Evolutionary conservation across 1,284 basidiomycete genomes (phyloP).

Genomic region (Anthracocystis setariae): DNA sequence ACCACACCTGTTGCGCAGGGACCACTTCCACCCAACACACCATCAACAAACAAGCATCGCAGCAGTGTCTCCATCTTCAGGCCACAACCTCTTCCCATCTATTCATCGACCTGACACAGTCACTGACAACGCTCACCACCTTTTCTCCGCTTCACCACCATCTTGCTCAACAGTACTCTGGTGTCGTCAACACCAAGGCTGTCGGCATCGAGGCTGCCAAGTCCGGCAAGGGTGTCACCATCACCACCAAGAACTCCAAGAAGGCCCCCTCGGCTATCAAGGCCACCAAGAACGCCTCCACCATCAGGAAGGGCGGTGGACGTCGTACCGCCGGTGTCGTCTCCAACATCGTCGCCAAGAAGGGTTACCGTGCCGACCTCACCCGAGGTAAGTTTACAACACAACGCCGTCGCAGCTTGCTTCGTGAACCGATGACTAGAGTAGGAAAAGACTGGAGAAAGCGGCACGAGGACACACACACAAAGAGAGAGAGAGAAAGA

Average conservation of each 20-base stretch:
- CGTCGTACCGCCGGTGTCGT: conserved; percentile 62
- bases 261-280: conserved; percentile 46
- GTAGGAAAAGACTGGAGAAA: no score
- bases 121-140: conserved; percentile 17
- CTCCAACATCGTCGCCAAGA: conserved; percentile 63
- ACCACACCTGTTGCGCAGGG: not conserved
- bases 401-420: not conserved
- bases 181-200: conserved; percentile 64
- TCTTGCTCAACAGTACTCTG: conserved; percentile 50
- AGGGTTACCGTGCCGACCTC: conserved; percentile 65
- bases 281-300: conserved; percentile 38
- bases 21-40: not conserved
- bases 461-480: no score
- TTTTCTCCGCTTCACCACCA: not conserved
- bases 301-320: conserved; percentile 56
- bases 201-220: conserved; percentile 58
- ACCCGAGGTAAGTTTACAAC: conserved; percentile 50
- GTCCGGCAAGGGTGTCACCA: conserved; percentile 55
- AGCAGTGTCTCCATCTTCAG: not conserved
- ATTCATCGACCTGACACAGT: no score
- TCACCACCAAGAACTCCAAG: conserved; percentile 65
- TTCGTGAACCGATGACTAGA: not conserved
- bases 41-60: not conserved
- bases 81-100: no score
- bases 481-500: no score